Percentiles rank a stretch among this genome's conserved stretches.
Evolutionary conservation across 768 basidiomycete species (phyloP).

Genomic region (Kondoa malvinella): DNA sequence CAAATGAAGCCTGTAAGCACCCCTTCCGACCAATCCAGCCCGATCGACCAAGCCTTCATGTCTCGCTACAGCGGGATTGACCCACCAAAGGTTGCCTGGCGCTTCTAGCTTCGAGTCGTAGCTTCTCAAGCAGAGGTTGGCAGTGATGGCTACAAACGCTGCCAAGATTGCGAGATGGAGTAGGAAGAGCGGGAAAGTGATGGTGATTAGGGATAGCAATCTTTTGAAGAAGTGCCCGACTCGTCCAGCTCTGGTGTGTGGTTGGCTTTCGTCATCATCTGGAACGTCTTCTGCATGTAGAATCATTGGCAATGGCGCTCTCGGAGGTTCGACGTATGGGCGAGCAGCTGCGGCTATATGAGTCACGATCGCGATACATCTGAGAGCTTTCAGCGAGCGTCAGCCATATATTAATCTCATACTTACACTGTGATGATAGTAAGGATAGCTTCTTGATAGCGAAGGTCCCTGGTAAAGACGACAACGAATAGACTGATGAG

Average conservation of each 20-base stretch:
- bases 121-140: background rate
- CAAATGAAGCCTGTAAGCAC: background rate
- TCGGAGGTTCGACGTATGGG: background rate
- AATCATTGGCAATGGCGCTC: background rate
- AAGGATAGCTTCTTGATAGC: background rate
- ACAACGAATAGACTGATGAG: background rate
- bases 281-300: background rate
- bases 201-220: background rate
- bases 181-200: constrained; percentile 9
- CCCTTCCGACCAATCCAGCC: background rate
- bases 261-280: background rate
- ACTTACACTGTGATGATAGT: background rate
- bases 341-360: background rate
- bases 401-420: too few species aligned
- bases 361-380: background rate
- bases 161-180: constrained; percentile 1
- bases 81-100: background rate
- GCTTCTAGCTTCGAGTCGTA: background rate
- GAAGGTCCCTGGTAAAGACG: background rate
- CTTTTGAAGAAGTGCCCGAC: background rate
- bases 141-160: background rate
- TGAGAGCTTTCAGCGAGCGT: background rate
- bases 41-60: background rate
- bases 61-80: background rate
- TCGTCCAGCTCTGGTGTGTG: background rate